Evolutionary conservation across 2,329 filamentous ascomycete genomes (phyloP), one percentile per base, ranked within the genome.

Genomic region (Dothideomycetes sp.): DNA sequence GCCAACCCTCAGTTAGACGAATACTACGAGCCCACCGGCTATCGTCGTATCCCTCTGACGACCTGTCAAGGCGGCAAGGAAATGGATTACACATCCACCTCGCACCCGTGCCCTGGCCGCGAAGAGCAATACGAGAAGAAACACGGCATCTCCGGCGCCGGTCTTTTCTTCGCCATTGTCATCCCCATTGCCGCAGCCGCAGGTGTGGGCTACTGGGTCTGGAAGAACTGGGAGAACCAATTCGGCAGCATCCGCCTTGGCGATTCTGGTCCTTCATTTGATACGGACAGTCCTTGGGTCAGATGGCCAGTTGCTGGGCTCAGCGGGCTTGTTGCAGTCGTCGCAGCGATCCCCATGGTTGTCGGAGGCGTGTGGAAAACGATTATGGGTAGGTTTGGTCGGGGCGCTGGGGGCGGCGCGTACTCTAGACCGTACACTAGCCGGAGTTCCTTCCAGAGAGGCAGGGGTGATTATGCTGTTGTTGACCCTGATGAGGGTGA

Each of bases 401-500:
- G 70, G 8, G 61, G 72, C 9, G 53, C 66, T 38, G 63, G 67
- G 34, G 71, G 64, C 43, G 41, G 55, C n/a, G 72, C 74, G 3
- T 73, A 74, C 27, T 62, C 63, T 29, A 69, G 82, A 44, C 77
- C 81, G 41, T 98, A 93, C 58, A 91, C 87, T 12, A 94, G 84
- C 36, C 71, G 93, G 43, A 84, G 84, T 53, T 89, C 84, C 45
- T 98, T 98, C 63, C 83, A 87, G 4, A 75, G 87, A 41, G 82
- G 85, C 1, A 75, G 84, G 41, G 81, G 83, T n/a, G 85, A 94
- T 59, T 96, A 96, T 59, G 77, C 80, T 12, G 73, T 81, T 52
- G 86, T 94, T 37, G 87, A 94, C 52, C 84, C 91, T 37, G 91
- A 96, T 56, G 91, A 96, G 59, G 89, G 89, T 36, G 89, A 96